These are phyloP conservation scores for Nymphaea thermarum DNA, from an alignment of 164 flowering plant genomes.

Conservation along the genomic window DNA sequence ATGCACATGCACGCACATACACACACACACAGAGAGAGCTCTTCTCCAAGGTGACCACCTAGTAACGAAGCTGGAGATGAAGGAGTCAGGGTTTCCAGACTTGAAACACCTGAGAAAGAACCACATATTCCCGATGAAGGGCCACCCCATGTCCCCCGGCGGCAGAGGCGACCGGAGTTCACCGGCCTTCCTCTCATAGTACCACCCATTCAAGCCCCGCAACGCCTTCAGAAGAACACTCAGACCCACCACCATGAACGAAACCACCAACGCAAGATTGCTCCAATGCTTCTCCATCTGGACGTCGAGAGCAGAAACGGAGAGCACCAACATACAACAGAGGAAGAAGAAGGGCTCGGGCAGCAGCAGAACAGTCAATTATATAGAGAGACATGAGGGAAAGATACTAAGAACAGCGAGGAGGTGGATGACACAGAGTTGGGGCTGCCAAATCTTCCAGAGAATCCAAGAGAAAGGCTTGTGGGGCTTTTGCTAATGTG, in stretches of 20 bases:
- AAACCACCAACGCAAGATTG: constrained; percentile 2
- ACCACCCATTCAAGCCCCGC: constrained; percentile 36
- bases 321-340: too few species aligned
- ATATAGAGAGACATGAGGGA: too few species aligned
- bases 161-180: constrained; percentile 40
- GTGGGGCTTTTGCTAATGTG: too few species aligned
- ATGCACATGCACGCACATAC: too few species aligned
- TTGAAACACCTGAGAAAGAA: constrained; percentile 72
- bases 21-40: constrained; percentile 3
- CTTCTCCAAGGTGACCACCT: constrained; percentile 24
- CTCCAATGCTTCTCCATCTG: background rate
- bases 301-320: too few species aligned
- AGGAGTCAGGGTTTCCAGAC: constrained; percentile 65
- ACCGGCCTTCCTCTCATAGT: constrained; percentile 39
- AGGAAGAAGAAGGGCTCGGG: too few species aligned
- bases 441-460: too few species aligned
- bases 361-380: too few species aligned
- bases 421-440: too few species aligned
- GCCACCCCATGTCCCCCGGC: constrained; percentile 88
- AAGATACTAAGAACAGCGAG: too few species aligned
- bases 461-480: too few species aligned
- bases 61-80: constrained; percentile 36
- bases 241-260: constrained; percentile 10
- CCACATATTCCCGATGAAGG: constrained; percentile 80
- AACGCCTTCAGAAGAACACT: constrained; percentile 19